Evolutionary conservation across 306 rosid genomes (phyloP).

Genomic region (Leucaena leucocephala): DNA sequence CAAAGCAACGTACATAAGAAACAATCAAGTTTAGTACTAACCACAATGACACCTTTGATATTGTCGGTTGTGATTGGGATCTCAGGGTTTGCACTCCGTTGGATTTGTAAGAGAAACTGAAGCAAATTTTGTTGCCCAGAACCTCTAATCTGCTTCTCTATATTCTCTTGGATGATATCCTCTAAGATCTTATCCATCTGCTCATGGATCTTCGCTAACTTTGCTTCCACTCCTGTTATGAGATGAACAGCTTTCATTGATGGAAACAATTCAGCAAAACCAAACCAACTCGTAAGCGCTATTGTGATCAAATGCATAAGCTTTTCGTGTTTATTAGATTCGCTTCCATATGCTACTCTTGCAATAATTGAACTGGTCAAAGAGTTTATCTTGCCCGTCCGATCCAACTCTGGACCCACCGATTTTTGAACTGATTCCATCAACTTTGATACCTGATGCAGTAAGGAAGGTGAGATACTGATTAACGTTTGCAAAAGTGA

Average conservation of each 20-base stretch:
- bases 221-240: not conserved
- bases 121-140: not conserved
- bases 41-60: constrained; percentile 1
- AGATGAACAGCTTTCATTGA: not conserved
- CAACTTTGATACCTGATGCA: not conserved
- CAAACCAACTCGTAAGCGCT: not conserved
- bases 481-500: too few species aligned
- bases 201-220: not conserved
- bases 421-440: not conserved
- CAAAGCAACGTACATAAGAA: too few species aligned
- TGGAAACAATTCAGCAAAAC: not conserved
- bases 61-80: constrained; percentile 5
- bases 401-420: not conserved
- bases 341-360: constrained; percentile 4
- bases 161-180: not conserved
- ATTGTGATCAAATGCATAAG: not conserved
- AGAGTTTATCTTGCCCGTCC: not conserved
- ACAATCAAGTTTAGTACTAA: not conserved
- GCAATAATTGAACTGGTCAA: not conserved
- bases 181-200: not conserved
- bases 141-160: not conserved
- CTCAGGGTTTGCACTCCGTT: not conserved
- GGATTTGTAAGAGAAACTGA: constrained; percentile 7
- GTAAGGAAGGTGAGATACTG: too few species aligned
- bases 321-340: not conserved